Base-by-base conservation (phyloP, 805 yeast genomes). In the Tetrapisispora fleetii region DNA sequence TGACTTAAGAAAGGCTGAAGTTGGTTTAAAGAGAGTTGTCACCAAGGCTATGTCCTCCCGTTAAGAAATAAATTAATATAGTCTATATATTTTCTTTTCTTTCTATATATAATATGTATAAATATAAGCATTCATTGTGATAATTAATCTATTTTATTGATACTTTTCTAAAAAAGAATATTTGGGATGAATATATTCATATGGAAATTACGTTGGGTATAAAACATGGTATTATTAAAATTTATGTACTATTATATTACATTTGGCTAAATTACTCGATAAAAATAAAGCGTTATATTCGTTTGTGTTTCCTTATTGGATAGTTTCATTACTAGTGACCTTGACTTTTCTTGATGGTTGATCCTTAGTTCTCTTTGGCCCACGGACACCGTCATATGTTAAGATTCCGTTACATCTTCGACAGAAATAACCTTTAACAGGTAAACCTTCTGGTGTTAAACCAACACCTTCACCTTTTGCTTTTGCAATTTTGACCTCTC, bases 1-100 rank as follows among this genome's bases (percentile, higher is more conserved):
- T 70, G 97, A 90, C 76, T 82, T 78, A 80, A 87, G 98, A 85
- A 93, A 88, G 85, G 98, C 99, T 70, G 98, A 93, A 82, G 88
- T 93, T 73, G 83, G 89, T 74, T 86, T 93, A 74, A 93, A 93
- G 89, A 87, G 99, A 77, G 96, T 91, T 70, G 97, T 91, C 73
- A 91, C 96, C 81, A 91, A 89, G 81, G 97, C 97, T 74, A 86
- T 90, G 89, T 85, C 96, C 66, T 80, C 96, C 74, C 96, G 96
- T 81, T 85, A 84, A 82, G 75, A 53, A 41, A 41, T 32, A 30
- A 41, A 13, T 4, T 41, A 14, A 41, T 28, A 41, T 41, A 41
- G 17, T 41, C 37, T 41, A 41, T 41, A 41, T 41, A 41, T 17
- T 43, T 43, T 36, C 27, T 43, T 41, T 41, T 32, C 37, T 41